Evolutionary conservation across 192 early-diverging fungal genomes (phyloP), one percentile per base, ranked within the genome.

Genomic region (Physocladia obscura): DNA sequence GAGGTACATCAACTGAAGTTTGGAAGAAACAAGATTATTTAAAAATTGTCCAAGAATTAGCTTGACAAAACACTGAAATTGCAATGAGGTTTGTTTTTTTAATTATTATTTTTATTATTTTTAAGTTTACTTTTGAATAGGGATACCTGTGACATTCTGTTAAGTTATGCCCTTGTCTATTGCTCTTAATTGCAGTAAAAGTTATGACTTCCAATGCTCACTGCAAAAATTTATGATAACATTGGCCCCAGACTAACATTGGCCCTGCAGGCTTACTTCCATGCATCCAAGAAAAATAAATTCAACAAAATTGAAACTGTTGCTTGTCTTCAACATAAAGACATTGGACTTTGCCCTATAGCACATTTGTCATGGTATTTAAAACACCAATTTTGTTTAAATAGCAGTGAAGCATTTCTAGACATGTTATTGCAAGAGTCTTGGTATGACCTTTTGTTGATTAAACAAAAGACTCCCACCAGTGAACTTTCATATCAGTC

Each of bases 221-320:
- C 11, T 6, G 51, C 22, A 15, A 54, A 22, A 8, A 22, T 6
- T 13, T 54, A 54, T 54, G 51, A 54, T 6, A 26, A 13, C n/a
- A 15, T 54, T 5, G 51, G 51, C 5, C 51, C 51, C 5, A 5
- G 11, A 22, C n/a, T 6, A 15, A 54, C 51, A 5, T 54, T n/a
- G 15, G 51, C 51, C 5, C n/a, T 54, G 26, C 51, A 54, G 26
- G 51, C 24, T 5, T 54, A n/a, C 26, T 54, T 54, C 24, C 51
- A 26, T 13, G 8, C 6, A 5, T 54, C 51, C 13, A 54, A 54
- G 26, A 54, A 8, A 5, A 54, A 54, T 26, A 54, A 54, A 26
- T 54, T 54, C 51, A 54, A 54, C 51, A 54, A 54, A 22, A 22
- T 54, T 54, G 51, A 54, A 54, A 54, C 51, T n/a, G 51, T 26